These are phyloP conservation scores for Phytophthora pseudosyringae DNA, from an alignment of 352 stramenopile genomes.

Conservation along the genomic window DNA sequence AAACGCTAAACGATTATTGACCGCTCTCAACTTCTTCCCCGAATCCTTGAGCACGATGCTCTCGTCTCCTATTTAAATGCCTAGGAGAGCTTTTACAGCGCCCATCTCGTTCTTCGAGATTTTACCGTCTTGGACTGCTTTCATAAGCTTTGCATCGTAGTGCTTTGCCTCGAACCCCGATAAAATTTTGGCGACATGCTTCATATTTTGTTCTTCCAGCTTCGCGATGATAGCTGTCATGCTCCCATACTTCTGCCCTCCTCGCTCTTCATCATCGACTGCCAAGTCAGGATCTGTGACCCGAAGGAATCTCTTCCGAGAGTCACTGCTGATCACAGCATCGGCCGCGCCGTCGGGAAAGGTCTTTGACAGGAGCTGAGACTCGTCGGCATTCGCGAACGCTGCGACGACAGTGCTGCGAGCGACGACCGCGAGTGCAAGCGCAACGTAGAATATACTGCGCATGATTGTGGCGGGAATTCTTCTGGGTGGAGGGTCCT, in stretches of 20 bases:
- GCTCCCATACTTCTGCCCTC: too few species aligned
- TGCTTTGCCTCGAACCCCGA: background rate
- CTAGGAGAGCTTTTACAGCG: background rate
- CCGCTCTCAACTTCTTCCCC: background rate
- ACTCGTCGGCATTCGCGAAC: constrained; percentile 16
- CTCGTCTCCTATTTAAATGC: background rate
- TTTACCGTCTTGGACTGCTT: background rate
- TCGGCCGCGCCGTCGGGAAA: constrained; percentile 5
- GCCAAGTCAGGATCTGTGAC: constrained; percentile 1
- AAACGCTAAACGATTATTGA: constrained; percentile 2
- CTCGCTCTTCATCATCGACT: constrained; percentile 1
- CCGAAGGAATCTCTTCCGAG: constrained; percentile 8
- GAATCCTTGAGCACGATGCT: background rate
- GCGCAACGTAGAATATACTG: constrained; percentile 12
- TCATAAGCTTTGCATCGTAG: background rate
- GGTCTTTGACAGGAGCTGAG: constrained; percentile 7
- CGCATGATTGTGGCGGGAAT: constrained; percentile 9
- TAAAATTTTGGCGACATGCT: background rate
- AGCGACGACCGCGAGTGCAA: constrained; percentile 6
- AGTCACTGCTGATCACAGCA: constrained; percentile 1
- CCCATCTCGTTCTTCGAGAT: background rate
- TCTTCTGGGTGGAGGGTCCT: constrained; percentile 7
- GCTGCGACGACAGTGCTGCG: constrained; percentile 6
- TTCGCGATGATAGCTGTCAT: too few species aligned
- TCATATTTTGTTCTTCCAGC: background rate